Evolutionary conservation across 108 stramenopile species (phyloP).

Genomic region (Stephanodiscus minutulus): DNA sequence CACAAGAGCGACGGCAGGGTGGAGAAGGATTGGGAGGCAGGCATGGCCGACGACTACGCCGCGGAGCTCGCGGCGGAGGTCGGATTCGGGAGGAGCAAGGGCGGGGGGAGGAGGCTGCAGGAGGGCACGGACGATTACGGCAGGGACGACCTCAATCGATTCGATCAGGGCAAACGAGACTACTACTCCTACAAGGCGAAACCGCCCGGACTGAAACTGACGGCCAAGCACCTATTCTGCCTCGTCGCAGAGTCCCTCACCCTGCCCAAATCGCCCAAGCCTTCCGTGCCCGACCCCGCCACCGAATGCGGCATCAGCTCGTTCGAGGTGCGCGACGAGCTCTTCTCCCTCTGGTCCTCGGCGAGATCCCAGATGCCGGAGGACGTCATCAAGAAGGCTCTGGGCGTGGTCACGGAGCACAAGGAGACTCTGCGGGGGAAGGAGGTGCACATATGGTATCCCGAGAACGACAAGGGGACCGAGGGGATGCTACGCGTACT

Average conservation of each 20-base stretch:
- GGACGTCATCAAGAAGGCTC: conserved; percentile 46
- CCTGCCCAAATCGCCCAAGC: conserved; percentile 44
- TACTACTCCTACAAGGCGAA: not conserved
- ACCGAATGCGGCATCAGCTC: conserved; percentile 36
- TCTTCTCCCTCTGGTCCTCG: conserved; percentile 71
- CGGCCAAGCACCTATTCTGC: conserved; percentile 71
- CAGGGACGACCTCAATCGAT: conserved; percentile 5
- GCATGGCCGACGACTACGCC: conserved; percentile 32
- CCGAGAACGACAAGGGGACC: conserved; percentile 56
- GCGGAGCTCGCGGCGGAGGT: conserved; percentile 31
- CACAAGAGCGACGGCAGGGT: not conserved
- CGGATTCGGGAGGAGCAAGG: conserved; percentile 8
- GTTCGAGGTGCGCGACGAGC: conserved; percentile 52
- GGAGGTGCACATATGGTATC: conserved; percentile 71
- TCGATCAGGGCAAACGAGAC: conserved; percentile 8
- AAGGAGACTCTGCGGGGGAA: conserved; percentile 45
- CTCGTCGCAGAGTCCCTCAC: conserved; percentile 61
- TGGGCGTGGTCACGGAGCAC: conserved; percentile 57
- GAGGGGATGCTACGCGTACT: conserved; percentile 56
- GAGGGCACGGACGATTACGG: conserved; percentile 10
- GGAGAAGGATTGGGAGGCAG: conserved; percentile 18
- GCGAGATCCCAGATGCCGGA: conserved; percentile 68
- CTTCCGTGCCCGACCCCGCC: conserved; percentile 18
- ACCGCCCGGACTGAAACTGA: conserved; percentile 39
- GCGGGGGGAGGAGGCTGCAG: not conserved